These are phyloP conservation scores for Austroboletus olivaceoglutinosus DNA, from an alignment of 1,284 basidiomycete species.

Conservation along the genomic window DNA sequence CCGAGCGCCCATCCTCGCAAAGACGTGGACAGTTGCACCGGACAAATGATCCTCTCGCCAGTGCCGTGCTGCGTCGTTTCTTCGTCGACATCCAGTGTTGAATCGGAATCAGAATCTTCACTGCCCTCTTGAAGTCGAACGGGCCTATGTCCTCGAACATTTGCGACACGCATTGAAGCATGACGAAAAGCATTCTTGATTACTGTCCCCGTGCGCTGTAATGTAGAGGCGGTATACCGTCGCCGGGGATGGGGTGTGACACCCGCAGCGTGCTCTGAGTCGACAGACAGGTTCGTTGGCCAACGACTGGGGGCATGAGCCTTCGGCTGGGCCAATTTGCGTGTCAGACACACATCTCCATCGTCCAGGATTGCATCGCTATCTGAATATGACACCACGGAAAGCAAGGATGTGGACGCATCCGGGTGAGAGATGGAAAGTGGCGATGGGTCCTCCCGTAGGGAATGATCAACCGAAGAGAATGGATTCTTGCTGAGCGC, in stretches of 20 bases:
- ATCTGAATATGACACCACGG: constrained; percentile 42
- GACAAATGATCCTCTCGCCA: constrained; percentile 26
- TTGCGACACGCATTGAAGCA: constrained; percentile 80
- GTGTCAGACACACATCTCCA: constrained; percentile 53
- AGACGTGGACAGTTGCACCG: constrained; percentile 40
- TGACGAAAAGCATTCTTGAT: constrained; percentile 63
- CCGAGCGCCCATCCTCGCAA: constrained; percentile 82
- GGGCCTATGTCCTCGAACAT: constrained; percentile 66
- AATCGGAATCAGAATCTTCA: constrained; percentile 32
- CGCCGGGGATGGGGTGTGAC: constrained; percentile 41
- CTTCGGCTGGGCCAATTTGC: constrained; percentile 36
- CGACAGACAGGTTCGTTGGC: constrained; percentile 27
- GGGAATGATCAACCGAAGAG: constrained; percentile 36
- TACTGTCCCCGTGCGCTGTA: constrained; percentile 56
- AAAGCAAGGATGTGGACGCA: constrained; percentile 53
- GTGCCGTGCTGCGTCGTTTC: constrained; percentile 32
- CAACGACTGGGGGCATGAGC: constrained; percentile 29
- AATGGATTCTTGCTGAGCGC: constrained; percentile 46
- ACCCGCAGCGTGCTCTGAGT: constrained; percentile 41
- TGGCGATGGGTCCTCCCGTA: constrained; percentile 24
- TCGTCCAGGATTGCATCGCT: constrained; percentile 49
- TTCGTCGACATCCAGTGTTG: constrained; percentile 16
- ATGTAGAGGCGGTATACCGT: constrained; percentile 46
- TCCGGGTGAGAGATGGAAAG: constrained; percentile 41
- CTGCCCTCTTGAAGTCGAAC: constrained; percentile 52